These are phyloP conservation scores for Scalesia atractyloides DNA, from an alignment of 129 eudicot species.

Conservation along the genomic window DNA sequence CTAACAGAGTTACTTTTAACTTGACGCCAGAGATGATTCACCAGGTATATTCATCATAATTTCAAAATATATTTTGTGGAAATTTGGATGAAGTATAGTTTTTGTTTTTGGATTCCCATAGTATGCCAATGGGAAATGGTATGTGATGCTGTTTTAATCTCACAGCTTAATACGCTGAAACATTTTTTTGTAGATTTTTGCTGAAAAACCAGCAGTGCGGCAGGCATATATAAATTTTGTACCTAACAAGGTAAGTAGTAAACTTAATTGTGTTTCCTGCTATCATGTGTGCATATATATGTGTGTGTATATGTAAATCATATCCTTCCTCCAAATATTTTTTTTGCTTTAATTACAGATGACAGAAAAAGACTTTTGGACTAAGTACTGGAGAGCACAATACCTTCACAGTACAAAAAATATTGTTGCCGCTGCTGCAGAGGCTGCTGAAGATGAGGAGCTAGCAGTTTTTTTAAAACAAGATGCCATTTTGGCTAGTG, in stretches of 20 bases:
- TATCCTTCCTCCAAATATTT: not conserved
- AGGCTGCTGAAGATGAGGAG: slow-evolving; percentile 99
- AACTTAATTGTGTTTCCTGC: not conserved
- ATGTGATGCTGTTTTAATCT: not conserved
- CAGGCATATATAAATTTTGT: slow-evolving; percentile 86
- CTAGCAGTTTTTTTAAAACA: slow-evolving; percentile 88
- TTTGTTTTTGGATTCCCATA: not conserved
- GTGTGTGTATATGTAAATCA: not conserved
- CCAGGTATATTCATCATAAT: slow-evolving; percentile 58
- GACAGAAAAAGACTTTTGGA: slow-evolving; percentile 94
- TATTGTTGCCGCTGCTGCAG: slow-evolving; percentile 98
- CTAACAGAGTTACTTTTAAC: slow-evolving; percentile 91
- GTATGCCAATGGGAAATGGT: not conserved
- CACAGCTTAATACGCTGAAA: not conserved
- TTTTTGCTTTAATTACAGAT: slow-evolving; percentile 46
- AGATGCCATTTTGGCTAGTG: slow-evolving; percentile 88
- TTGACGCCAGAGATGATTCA: slow-evolving; percentile 96
- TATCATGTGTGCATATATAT: not conserved
- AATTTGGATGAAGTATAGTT: not conserved
- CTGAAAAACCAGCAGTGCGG: slow-evolving; percentile 98
- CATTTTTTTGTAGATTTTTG: slow-evolving; percentile 69
- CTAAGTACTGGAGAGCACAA: slow-evolving; percentile 96
- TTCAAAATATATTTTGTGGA: not conserved
- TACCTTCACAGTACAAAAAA: slow-evolving; percentile 96
- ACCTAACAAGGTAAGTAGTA: slow-evolving; percentile 67